These are phyloP conservation scores for Saccharomyces hybrid DNA, from an alignment of 1,139 yeast species.

Conservation along the genomic window DNA sequence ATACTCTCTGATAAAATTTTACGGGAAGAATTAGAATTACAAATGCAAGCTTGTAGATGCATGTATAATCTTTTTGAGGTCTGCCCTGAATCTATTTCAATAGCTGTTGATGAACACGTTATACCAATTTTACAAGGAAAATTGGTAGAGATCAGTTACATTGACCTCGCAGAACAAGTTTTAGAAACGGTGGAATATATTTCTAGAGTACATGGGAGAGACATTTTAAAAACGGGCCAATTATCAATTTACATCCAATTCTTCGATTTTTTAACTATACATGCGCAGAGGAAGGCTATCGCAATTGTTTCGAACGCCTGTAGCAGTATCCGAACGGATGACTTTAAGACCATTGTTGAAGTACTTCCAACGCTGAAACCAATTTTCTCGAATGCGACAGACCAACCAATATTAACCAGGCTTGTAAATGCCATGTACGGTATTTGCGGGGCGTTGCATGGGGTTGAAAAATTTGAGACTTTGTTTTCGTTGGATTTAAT, in stretches of 20 bases:
- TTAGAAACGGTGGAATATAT: constrained; percentile 68
- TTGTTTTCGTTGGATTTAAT: constrained; percentile 20
- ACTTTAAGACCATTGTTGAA: constrained; percentile 41
- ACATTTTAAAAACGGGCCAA: constrained; percentile 52
- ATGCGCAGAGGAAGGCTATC: constrained; percentile 81
- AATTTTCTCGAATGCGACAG: constrained; percentile 53
- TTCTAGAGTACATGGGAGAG: constrained; percentile 47
- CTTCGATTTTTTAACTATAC: constrained; percentile 81
- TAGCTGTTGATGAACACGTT: constrained; percentile 60
- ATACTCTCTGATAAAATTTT: constrained; percentile 53
- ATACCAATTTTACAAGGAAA: constrained; percentile 61
- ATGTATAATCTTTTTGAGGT: constrained; percentile 77
- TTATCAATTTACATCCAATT: constrained; percentile 62
- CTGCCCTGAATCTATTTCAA: constrained; percentile 56
- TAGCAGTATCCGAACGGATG: constrained; percentile 39
- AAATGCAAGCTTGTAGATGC: constrained; percentile 79
- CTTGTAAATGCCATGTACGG: constrained; percentile 22
- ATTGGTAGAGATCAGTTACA: constrained; percentile 67
- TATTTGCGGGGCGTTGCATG: constrained; percentile 20
- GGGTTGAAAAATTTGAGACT: constrained; percentile 15
- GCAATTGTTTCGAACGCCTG: constrained; percentile 74
- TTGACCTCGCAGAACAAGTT: constrained; percentile 91
- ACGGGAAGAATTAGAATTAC: constrained; percentile 67
- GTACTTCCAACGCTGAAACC: constrained; percentile 57
- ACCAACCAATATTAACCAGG: constrained; percentile 30